Conservation (phyloP, 225 moss, liverwort and hornwort genomes). For the Climacium dendroides region DNA sequence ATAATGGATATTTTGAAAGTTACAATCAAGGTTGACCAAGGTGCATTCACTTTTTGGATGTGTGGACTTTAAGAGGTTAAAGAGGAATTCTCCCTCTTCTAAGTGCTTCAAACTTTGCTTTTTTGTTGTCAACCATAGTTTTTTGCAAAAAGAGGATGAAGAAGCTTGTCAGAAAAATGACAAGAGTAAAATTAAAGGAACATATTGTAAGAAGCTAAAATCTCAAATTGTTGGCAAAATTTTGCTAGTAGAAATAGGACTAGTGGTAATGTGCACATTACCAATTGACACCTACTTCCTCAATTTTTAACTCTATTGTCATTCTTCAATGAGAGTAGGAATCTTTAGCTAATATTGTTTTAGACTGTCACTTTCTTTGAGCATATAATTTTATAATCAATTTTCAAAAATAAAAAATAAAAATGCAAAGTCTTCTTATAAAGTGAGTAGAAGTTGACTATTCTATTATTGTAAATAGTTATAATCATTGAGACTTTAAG, state of each 20-base stretch:
- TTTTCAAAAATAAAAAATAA: background rate
- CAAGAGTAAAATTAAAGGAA: rapidly evolving
- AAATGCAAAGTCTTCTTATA: background rate
- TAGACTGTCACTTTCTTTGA: background rate
- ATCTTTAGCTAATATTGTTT: rapidly evolving
- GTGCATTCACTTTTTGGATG: too few relatives aligned
- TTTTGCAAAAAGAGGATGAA: rapidly evolving
- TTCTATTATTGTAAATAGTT: background rate
- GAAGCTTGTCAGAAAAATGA: rapidly evolving
- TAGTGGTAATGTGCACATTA: background rate
- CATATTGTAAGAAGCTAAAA: rapidly evolving
- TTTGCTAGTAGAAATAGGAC: rapidly evolving
- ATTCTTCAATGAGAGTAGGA: background rate
- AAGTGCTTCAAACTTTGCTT: background rate
- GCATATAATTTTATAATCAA: background rate
- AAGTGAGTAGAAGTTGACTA: background rate
- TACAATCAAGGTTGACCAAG: too few relatives aligned
- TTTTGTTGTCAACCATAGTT: too few relatives aligned
- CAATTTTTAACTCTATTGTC: background rate
- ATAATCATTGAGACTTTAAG: background rate
- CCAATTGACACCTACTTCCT: rapidly evolving
- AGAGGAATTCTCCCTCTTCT: rapidly evolving
- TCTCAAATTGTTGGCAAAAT: rapidly evolving
- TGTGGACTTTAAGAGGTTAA: too few relatives aligned
- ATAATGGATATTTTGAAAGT: too few relatives aligned